Conservation (phyloP, 1,284 basidiomycete genomes). For the Pulchroboletus neoregius region DNA sequence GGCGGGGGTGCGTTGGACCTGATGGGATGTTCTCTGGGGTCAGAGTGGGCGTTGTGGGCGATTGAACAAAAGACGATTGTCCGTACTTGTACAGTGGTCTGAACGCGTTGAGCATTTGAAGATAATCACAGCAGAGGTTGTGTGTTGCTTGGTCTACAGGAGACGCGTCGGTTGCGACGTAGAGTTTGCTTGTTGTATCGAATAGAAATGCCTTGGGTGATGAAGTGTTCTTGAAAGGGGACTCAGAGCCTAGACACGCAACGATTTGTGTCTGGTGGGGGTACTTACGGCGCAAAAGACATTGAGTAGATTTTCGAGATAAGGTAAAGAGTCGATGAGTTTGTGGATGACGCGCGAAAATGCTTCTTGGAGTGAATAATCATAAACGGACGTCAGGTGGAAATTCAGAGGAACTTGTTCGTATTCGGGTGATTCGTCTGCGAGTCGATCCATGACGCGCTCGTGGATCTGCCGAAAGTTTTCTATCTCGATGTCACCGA, state of each 20-base stretch:
- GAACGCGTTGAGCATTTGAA: constrained; percentile 85
- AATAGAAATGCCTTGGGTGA: constrained; percentile 93
- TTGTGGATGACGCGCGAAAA: constrained; percentile 79
- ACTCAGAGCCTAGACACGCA: not conserved
- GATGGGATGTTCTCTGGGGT: constrained; percentile 11
- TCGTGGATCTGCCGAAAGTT: constrained; percentile 86
- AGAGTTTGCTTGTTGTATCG: constrained; percentile 82
- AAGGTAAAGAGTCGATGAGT: constrained; percentile 66
- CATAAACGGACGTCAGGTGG: constrained; percentile 86
- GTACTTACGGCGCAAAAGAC: constrained; percentile 70
- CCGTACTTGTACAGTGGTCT: constrained; percentile 77
- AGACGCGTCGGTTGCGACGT: constrained; percentile 89
- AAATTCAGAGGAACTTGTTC: constrained; percentile 74
- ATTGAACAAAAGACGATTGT: not conserved
- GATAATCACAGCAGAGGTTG: constrained; percentile 87
- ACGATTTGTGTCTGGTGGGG: not conserved
- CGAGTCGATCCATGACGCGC: constrained; percentile 76
- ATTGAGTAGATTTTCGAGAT: constrained; percentile 77
- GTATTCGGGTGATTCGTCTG: constrained; percentile 66
- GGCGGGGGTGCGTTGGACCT: constrained; percentile 37
- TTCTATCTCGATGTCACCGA: constrained; percentile 45
- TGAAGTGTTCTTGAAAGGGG: constrained; percentile 65
- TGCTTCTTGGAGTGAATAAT: constrained; percentile 84
- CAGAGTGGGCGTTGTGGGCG: not conserved
- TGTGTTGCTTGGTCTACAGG: constrained; percentile 89